phyloP scores from a whole-genome alignment of 305 asterid genomes.

The Fraxinus albicans region DNA sequence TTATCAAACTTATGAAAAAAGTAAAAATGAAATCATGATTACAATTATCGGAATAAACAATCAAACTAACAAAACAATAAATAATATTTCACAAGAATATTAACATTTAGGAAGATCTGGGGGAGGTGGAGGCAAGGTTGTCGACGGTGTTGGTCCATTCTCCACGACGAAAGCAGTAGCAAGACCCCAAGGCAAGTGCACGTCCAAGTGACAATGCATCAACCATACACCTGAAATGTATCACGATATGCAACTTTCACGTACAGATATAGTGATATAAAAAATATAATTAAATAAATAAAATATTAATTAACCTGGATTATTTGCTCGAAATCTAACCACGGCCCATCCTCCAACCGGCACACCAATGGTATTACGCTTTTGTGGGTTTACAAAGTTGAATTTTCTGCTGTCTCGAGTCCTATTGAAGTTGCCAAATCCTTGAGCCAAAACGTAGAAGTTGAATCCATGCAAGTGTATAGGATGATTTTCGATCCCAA shows the following conservation, averaged over 20 bases:
- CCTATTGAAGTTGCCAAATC: constrained; percentile 58
- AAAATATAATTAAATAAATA: too few species aligned
- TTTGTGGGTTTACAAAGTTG: constrained; percentile 53
- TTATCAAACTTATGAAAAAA: neutral
- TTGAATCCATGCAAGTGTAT: constrained; percentile 69
- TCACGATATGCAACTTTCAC: neutral
- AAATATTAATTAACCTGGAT: constrained; percentile 49
- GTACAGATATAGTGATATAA: neutral
- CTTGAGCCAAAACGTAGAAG: constrained; percentile 60
- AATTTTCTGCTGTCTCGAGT: constrained; percentile 34
- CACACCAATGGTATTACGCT: constrained; percentile 59
- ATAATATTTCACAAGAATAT: neutral
- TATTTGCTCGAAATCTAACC: constrained; percentile 57
- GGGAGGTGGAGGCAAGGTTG: constrained; percentile 66
- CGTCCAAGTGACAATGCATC: constrained; percentile 68
- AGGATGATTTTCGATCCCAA: constrained; percentile 59
- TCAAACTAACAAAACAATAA: neutral
- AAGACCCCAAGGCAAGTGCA: constrained; percentile 61
- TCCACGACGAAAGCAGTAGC: constrained; percentile 50
- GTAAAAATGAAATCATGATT: neutral
- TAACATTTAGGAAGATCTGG: constrained; percentile 54
- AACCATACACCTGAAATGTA: constrained; percentile 49
- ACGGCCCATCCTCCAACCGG: constrained; percentile 82
- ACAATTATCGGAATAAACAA: neutral
- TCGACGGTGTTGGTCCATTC: constrained; percentile 51